A percentile compares a stretch with the other conserved stretches of the same genome.
These are phyloP conservation scores for Diaporthe helianthi DNA, from an alignment of 2,329 filamentous ascomycete genomes.

Conservation along the genomic window DNA sequence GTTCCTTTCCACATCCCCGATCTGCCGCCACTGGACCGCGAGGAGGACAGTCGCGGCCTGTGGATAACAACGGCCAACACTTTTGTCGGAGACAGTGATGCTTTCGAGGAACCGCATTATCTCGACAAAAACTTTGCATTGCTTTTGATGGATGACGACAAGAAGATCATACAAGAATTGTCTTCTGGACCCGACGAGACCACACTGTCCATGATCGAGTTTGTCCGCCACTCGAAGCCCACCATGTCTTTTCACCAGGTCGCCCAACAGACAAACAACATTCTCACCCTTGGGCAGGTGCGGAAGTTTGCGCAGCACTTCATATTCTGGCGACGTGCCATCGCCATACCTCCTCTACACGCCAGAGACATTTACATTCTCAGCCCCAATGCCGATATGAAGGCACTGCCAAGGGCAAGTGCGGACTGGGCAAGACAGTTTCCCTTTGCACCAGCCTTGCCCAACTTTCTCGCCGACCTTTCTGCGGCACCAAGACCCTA, in stretches of 20 bases:
- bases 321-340: constrained; percentile 93
- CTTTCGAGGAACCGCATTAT: constrained; percentile 66
- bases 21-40: constrained; percentile 68
- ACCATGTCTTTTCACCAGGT: constrained; percentile 75
- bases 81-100: constrained; percentile 71
- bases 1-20: constrained; percentile 75
- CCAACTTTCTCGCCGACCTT: constrained; percentile 85
- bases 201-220: constrained; percentile 79
- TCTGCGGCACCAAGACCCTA: constrained; percentile 83
- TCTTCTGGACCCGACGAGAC: constrained; percentile 79
- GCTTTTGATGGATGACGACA: constrained; percentile 83
- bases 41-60: constrained; percentile 74
- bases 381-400: constrained; percentile 85
- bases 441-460: constrained; percentile 80
- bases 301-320: constrained; percentile 90
- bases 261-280: constrained; percentile 65
- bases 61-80: constrained; percentile 90
- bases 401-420: constrained; percentile 72
- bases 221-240: constrained; percentile 76
- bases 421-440: constrained; percentile 79
- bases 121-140: constrained; percentile 88
- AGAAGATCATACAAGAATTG: constrained; percentile 74
- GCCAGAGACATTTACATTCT: constrained; percentile 90
- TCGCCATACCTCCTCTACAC: constrained; percentile 89
- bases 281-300: constrained; percentile 80